Evolutionary conservation across 164 flowering plant genomes (phyloP).

Genomic region (Amborella trichopoda): DNA sequence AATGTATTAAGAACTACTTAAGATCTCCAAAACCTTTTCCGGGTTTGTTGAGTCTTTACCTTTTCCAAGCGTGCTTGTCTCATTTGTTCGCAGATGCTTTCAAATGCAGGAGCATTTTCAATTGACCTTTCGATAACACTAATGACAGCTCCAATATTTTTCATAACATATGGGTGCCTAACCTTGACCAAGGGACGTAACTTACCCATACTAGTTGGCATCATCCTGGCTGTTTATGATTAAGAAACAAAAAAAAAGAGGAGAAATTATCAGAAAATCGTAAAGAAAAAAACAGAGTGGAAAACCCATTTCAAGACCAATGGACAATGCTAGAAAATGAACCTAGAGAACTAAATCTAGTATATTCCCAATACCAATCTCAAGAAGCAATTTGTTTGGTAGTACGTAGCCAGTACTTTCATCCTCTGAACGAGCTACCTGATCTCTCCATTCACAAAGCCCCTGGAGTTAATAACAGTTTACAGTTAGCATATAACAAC

Average conservation of each 20-base stretch:
- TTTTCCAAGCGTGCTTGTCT: constrained; percentile 30
- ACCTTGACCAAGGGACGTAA: constrained; percentile 47
- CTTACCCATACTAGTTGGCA: constrained; percentile 55
- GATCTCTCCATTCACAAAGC: constrained; percentile 88
- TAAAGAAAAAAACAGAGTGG: background rate
- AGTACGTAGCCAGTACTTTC: constrained; percentile 95
- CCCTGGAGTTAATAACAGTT: constrained; percentile 36
- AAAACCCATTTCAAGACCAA: no score
- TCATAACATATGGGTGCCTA: constrained; percentile 75
- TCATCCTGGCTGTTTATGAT: constrained; percentile 61
- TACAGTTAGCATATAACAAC: no score
- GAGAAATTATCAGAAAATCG: constrained; percentile 2
- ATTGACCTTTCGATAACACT: constrained; percentile 55
- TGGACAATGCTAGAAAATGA: no score
- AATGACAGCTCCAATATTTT: constrained; percentile 54
- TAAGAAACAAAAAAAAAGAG: constrained; percentile 5
- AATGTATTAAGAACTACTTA: no score
- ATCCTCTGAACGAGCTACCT: constrained; percentile 88
- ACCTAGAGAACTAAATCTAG: no score
- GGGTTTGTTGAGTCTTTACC: no score
- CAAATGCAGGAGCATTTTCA: constrained; percentile 64
- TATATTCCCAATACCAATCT: constrained; percentile 48
- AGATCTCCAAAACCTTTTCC: no score
- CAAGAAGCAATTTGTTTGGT: constrained; percentile 83
- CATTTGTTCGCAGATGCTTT: constrained; percentile 44